These are phyloP conservation scores for Rehmannia glutinosa DNA, from an alignment of 257 asterid genomes.

Conservation along the genomic window DNA sequence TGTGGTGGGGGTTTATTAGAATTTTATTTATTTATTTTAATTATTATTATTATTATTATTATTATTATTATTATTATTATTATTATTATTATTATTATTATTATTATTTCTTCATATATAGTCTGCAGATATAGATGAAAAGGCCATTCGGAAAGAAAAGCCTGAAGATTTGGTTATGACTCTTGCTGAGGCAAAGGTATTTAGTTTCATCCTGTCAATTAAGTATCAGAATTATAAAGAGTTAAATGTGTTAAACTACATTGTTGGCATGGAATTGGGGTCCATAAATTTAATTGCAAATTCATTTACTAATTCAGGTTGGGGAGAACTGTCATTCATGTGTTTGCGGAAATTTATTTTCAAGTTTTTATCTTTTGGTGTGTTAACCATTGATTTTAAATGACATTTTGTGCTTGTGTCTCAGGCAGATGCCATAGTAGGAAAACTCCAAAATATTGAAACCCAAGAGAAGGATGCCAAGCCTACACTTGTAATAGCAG, in stretches of 20 bases:
- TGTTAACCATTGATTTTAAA: neutral
- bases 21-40: neutral
- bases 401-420: slow-evolving; percentile 24
- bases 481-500: slow-evolving; percentile 59
- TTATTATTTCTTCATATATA: slow-evolving; percentile 7
- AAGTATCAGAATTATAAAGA: neutral
- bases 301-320: neutral
- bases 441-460: slow-evolving; percentile 37
- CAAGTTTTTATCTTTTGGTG: neutral
- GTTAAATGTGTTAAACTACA: neutral
- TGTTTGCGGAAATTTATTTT: neutral
- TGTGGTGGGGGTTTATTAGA: neutral
- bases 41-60: neutral
- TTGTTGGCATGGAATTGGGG: neutral
- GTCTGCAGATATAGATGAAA: slow-evolving; percentile 97
- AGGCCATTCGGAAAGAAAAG: slow-evolving; percentile 76
- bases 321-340: neutral
- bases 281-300: neutral
- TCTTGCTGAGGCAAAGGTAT: slow-evolving; percentile 91
- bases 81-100: neutral
- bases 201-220: neutral
- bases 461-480: slow-evolving; percentile 48
- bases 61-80: neutral
- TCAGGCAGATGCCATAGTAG: slow-evolving; percentile 84
- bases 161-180: slow-evolving; percentile 92